Base-by-base conservation (phyloP, 2,329 filamentous ascomycete genomes). In the Dactylonectria estremocensis region DNA sequence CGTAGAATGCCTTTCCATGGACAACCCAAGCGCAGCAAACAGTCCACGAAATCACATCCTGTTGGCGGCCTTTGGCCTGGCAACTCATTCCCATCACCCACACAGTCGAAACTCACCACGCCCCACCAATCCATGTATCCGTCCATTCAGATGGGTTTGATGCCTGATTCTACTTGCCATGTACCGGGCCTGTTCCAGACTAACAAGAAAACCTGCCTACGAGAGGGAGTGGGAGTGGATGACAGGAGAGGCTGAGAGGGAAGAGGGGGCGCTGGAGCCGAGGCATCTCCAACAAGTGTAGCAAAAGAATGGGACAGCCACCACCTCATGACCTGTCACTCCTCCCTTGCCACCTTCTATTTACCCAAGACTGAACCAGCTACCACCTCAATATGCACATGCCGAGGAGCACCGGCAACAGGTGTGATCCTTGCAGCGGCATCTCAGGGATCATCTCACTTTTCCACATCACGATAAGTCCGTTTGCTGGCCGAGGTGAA, bases 101-200 rank as follows among this genome's bases (percentile, higher is more conserved):
- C 14, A 40, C 48, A 49, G 33, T 31, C 60, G 40, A 56, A 56
- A 50, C 56, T n/a, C n/a, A 28, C 20, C 16, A 16, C 8, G 56
- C 55, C 56, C 57, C 63, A 55, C 61, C 22, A 35, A 24, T 35
- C 50, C 56, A 33, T 24, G 35, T 46, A 20, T n/a, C 43, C 35
- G 40, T 43, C 46, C 57, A 53, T 48, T 60, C n/a, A 33, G 48
- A 22, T 49, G 35, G 45, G 28, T 46, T 24, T 3, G n/a, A n/a
- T 18, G 40, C 40, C 16, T 14, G 2, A 24, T 11, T 28, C 46
- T 18, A 37, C n/a, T 46, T 20, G 3, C 63, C 56, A 35, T 45
- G 40, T 50, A 43, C 57, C 24, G 48, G 16, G 50, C 57, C 2
- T 28, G 63, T 61, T 61, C 57, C 57, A 66, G 63, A 66, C 40